Percentiles rank a stretch among this genome's conserved stretches.
Evolutionary conservation across 1,284 basidiomycete genomes (phyloP).

Genomic region (Marasmius fiardii): DNA sequence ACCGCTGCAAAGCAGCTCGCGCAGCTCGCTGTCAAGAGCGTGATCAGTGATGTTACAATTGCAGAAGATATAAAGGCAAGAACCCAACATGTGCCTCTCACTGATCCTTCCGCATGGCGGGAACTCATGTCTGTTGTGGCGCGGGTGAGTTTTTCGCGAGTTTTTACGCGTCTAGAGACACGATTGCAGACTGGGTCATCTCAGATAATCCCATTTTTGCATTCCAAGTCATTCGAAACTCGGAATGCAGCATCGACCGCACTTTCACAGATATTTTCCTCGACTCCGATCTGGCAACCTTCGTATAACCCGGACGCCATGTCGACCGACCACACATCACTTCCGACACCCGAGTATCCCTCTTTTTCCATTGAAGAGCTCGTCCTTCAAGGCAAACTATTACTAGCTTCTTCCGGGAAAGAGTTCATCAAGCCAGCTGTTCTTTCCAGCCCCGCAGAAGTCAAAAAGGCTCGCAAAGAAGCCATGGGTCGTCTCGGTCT

Average conservation of each 20-base stretch:
- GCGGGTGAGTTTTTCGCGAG: slow-evolving; percentile 45
- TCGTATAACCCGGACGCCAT: slow-evolving; percentile 24
- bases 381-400: slow-evolving; percentile 69
- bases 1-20: slow-evolving; percentile 93
- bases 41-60: slow-evolving; percentile 77
- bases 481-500: slow-evolving; percentile 80
- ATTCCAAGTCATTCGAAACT: slow-evolving; percentile 87
- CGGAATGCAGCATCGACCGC: slow-evolving; percentile 82
- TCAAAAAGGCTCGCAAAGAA: slow-evolving; percentile 79
- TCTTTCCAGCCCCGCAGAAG: slow-evolving; percentile 65
- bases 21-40: slow-evolving; percentile 80
- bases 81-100: slow-evolving; percentile 53
- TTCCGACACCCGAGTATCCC: slow-evolving; percentile 57
- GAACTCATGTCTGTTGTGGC: slow-evolving; percentile 83
- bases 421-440: slow-evolving; percentile 76
- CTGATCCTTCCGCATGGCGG: slow-evolving; percentile 71
- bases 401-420: slow-evolving; percentile 85
- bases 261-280: slow-evolving; percentile 81
- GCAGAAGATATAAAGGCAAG: slow-evolving; percentile 72
- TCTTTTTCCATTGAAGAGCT: slow-evolving; percentile 74
- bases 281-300: slow-evolving; percentile 83
- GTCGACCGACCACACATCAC: slow-evolving; percentile 25
- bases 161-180: neutral
- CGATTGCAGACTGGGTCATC: slow-evolving; percentile 9
- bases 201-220: slow-evolving; percentile 85